Percentiles rank a stretch among this genome's conserved stretches.
Conservation (phyloP, 352 stramenopile genomes). For the Bremia lactucae region DNA sequence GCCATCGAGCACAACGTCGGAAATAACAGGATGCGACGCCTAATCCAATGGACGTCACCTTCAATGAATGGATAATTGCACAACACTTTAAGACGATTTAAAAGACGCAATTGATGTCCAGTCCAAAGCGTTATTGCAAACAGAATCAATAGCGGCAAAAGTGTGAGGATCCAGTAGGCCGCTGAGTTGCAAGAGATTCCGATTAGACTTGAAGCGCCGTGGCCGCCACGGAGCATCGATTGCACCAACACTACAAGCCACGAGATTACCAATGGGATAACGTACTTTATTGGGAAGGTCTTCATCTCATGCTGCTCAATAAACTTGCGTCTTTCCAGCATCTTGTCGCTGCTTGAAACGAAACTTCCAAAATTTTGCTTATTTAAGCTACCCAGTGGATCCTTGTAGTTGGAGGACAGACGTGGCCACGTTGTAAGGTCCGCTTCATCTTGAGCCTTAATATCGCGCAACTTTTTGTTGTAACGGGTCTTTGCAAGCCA, state of each 20-base stretch:
- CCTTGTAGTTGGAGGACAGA: constrained; percentile 22
- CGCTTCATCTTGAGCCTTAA: constrained; percentile 39
- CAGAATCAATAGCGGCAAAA: constrained; percentile 73
- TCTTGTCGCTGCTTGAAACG: constrained; percentile 26
- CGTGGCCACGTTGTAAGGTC: constrained; percentile 54
- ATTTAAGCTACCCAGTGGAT: constrained; percentile 11
- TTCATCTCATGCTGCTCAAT: constrained; percentile 42
- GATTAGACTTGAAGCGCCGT: constrained; percentile 63
- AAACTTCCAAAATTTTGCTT: constrained; percentile 39
- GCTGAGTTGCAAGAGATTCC: constrained; percentile 89
- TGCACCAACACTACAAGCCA: constrained; percentile 69
- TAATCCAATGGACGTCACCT: constrained; percentile 93
- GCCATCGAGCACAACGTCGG: constrained; percentile 88
- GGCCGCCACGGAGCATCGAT: constrained; percentile 59
- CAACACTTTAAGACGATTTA: constrained; percentile 65
- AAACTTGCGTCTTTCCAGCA: constrained; percentile 24
- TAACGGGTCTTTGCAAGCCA: constrained; percentile 55
- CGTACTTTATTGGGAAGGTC: constrained; percentile 44
- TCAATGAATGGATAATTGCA: constrained; percentile 72
- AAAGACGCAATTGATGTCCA: constrained; percentile 44
- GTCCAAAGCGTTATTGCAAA: constrained; percentile 44
- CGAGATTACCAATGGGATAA: constrained; percentile 42
- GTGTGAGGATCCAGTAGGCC: constrained; percentile 89
- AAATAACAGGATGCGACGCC: constrained; percentile 82
- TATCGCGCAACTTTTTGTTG: constrained; percentile 39